These are phyloP conservation scores for Suillus lakei DNA, from an alignment of 768 basidiomycete species.

Conservation along the genomic window DNA sequence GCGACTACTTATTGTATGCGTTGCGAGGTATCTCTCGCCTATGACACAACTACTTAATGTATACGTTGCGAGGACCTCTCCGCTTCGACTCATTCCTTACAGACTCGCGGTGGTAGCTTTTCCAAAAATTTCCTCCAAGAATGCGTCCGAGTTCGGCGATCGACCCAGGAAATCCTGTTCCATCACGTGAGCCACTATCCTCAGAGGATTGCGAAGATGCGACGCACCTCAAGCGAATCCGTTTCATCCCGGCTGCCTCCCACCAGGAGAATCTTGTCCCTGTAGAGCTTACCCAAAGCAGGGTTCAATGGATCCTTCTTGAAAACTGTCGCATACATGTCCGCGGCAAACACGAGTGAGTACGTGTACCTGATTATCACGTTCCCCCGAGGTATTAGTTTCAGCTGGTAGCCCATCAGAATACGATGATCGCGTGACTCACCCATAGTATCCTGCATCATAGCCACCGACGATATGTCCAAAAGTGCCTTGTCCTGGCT, in stretches of 20 bases:
- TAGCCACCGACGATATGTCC: slow-evolving; percentile 81
- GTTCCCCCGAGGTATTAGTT: not conserved
- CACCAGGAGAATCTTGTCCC: slow-evolving; percentile 72
- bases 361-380: slow-evolving; percentile 61
- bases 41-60: not conserved
- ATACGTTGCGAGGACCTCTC: not conserved
- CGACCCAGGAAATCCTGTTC: slow-evolving; percentile 78
- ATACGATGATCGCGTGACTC: not conserved
- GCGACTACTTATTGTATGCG: not conserved
- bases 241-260: slow-evolving; percentile 84
- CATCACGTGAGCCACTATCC: not conserved
- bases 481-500: slow-evolving; percentile 76
- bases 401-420: not conserved
- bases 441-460: slow-evolving; percentile 64
- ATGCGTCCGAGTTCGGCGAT: slow-evolving; percentile 75
- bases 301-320: slow-evolving; percentile 78
- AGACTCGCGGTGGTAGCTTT: slow-evolving; percentile 42
- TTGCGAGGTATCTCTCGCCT: not conserved
- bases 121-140: slow-evolving; percentile 69
- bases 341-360: slow-evolving; percentile 64
- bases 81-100: slow-evolving; percentile 11
- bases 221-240: slow-evolving; percentile 71
- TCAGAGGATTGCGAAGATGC: not conserved
- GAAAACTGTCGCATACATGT: slow-evolving; percentile 79
- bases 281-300: slow-evolving; percentile 66